Conservation (phyloP, 768 basidiomycete genomes). For the Tricholoma sp. region DNA sequence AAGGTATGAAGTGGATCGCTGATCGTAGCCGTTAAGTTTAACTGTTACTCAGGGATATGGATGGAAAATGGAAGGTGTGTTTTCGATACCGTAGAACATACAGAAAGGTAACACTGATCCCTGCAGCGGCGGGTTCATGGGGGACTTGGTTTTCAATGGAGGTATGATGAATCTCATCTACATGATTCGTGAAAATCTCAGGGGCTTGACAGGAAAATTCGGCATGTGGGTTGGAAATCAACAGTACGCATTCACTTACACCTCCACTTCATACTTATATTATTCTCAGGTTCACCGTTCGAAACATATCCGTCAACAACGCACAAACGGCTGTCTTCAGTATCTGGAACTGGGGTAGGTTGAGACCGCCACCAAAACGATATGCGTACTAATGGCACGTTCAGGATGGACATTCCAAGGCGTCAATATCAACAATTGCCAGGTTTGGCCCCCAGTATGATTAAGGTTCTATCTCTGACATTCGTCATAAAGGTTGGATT, state of each 20-base stretch:
- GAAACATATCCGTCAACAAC: constrained; percentile 54
- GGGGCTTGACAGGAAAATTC: constrained; percentile 53
- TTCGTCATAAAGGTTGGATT: constrained; percentile 43
- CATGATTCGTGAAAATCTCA: constrained; percentile 43
- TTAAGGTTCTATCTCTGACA: constrained; percentile 11
- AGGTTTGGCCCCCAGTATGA: constrained; percentile 15
- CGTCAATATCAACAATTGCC: constrained; percentile 37
- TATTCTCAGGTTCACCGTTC: constrained; percentile 43
- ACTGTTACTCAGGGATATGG: constrained; percentile 21
- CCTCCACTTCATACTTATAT: not conserved
- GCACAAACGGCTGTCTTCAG: constrained; percentile 42
- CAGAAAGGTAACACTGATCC: not conserved
- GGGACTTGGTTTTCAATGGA: constrained; percentile 48
- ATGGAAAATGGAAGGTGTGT: constrained; percentile 81
- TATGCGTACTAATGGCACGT: not conserved
- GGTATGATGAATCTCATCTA: constrained; percentile 26
- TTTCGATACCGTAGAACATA: too few species aligned
- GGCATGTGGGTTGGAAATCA: constrained; percentile 51
- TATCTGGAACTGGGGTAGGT: constrained; percentile 46
- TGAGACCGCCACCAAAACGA: too few species aligned
- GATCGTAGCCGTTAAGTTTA: too few species aligned
- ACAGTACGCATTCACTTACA: constrained; percentile 40
- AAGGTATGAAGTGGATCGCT: too few species aligned
- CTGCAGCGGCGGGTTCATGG: constrained; percentile 47
- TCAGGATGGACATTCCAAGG: constrained; percentile 45